A percentile compares a stretch with the other conserved stretches of the same genome.
These are phyloP conservation scores for Pterocarpus santalinus DNA, from an alignment of 306 rosid genomes.

Conservation along the genomic window DNA sequence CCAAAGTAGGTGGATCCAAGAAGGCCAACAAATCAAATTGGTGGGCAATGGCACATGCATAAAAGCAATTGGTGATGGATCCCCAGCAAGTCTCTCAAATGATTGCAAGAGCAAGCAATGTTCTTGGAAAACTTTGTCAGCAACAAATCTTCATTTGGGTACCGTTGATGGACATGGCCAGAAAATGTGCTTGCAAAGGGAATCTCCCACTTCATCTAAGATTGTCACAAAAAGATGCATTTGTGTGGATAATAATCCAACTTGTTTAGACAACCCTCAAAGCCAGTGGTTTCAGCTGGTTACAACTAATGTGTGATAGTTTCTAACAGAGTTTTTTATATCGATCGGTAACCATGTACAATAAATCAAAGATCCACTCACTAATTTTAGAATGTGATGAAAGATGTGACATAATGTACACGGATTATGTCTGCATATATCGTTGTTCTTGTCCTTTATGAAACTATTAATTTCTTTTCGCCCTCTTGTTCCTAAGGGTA, in stretches of 20 bases:
- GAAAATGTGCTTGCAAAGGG: slow-evolving; percentile 38
- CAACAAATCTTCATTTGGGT: slow-evolving; percentile 51
- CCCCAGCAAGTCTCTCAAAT: slow-evolving; percentile 2
- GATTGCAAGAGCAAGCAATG: slow-evolving; percentile 45
- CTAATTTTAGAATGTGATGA: too few species aligned
- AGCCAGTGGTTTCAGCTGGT: slow-evolving; percentile 55
- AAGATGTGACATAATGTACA: too few species aligned
- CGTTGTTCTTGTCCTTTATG: too few species aligned
- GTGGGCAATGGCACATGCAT: slow-evolving; percentile 20
- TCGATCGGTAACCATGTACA: too few species aligned
- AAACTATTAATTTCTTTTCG: too few species aligned
- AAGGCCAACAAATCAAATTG: slow-evolving; percentile 42
- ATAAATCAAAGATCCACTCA: too few species aligned
- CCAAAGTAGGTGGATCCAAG: slow-evolving; percentile 41
- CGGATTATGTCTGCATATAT: too few species aligned
- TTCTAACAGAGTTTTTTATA: too few species aligned
- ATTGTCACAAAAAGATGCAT: slow-evolving; percentile 50
- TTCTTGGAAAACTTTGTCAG: slow-evolving; percentile 45
- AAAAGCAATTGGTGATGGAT: slow-evolving; percentile 46
- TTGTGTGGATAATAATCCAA: slow-evolving; percentile 39
- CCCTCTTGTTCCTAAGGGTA: too few species aligned
- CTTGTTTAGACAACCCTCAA: slow-evolving; percentile 44
- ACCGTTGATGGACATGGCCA: slow-evolving; percentile 23
- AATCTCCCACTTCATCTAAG: slow-evolving; percentile 26
- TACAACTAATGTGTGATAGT: slow-evolving; percentile 41